phyloP scores from a whole-genome alignment of 2,329 filamentous ascomycete genomes.

The Phyllosticta citribraziliensis region DNA sequence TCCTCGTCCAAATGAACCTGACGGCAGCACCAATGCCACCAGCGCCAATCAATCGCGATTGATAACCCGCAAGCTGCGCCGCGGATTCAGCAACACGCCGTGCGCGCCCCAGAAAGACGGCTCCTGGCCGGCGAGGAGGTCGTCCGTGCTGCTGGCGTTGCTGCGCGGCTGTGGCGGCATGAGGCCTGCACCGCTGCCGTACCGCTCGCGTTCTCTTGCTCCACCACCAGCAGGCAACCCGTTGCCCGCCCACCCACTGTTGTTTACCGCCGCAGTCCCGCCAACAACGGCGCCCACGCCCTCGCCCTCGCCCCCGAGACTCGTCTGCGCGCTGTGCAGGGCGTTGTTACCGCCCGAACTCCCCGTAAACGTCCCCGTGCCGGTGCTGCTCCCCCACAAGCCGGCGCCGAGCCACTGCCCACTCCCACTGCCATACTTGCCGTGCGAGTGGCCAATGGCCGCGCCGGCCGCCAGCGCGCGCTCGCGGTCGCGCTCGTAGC shows the following conservation, averaged over 20 bases:
- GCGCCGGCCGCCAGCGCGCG: constrained; percentile 10
- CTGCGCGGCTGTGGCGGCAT: constrained; percentile 8
- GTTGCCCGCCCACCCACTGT: constrained; percentile 9
- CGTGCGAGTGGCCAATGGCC: constrained; percentile 6
- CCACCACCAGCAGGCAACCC: constrained; percentile 8
- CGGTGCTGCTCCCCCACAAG: constrained; percentile 8
- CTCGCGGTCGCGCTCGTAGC: constrained; percentile 12
- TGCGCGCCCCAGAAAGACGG: constrained; percentile 57
- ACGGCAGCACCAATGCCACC: too few species aligned
- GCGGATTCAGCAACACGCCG: constrained; percentile 55
- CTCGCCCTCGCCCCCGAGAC: constrained; percentile 13
- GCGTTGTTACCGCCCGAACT: neutral
- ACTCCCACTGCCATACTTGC: constrained; percentile 3
- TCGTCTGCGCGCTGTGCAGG: constrained; percentile 14
- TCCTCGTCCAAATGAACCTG: too few species aligned
- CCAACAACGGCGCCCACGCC: constrained; percentile 11
- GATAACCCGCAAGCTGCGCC: constrained; percentile 59
- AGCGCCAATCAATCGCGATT: constrained; percentile 41
- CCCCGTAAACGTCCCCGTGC: neutral
- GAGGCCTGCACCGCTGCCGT: constrained; percentile 9
- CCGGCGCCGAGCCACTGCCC: neutral
- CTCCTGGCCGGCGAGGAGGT: constrained; percentile 52
- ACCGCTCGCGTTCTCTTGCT: neutral
- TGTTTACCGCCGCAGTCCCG: too few species aligned
- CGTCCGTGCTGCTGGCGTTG: constrained; percentile 44